phyloP scores from a whole-genome alignment of 2,329 filamentous ascomycete genomes.

The Chaetomium sp. region DNA sequence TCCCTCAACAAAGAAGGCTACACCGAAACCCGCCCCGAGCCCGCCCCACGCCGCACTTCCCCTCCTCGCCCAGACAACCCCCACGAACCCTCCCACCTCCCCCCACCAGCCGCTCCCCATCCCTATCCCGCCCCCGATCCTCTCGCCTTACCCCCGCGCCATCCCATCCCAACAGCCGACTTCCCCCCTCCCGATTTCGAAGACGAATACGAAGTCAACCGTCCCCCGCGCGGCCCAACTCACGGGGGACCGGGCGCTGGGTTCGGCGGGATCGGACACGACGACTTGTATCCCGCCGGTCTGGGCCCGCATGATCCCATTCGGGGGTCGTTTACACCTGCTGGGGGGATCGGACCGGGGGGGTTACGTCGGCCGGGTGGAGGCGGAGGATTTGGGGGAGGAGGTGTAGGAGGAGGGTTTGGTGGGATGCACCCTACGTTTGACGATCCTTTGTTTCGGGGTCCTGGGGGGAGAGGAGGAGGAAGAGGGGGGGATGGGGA shows the following conservation, averaged over 20 bases:
- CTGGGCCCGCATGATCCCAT: conserved; percentile 82
- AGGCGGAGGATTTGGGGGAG: too few relatives aligned
- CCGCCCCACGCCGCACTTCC: conserved; percentile 29
- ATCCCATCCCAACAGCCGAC: conserved; percentile 62
- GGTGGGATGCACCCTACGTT: conserved; percentile 96
- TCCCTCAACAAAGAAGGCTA: conserved; percentile 72
- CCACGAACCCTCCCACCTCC: conserved; percentile 41
- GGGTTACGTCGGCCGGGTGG: conserved; percentile 48
- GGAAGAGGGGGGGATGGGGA: conserved; percentile 30
- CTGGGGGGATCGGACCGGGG: conserved; percentile 27
- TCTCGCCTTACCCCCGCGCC: conserved; percentile 53
- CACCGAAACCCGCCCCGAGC: conserved; percentile 41
- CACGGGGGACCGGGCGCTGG: conserved; percentile 23
- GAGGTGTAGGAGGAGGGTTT: conserved; percentile 38
- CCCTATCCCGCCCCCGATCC: conserved; percentile 55
- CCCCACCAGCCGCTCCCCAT: conserved; percentile 58
- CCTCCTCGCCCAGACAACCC: background rate
- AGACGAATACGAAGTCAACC: conserved; percentile 79
- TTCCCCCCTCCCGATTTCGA: conserved; percentile 88
- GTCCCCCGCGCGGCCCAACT: conserved; percentile 49
- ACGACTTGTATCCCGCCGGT: conserved; percentile 82
- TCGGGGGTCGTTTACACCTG: conserved; percentile 47
- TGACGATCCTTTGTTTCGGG: conserved; percentile 79
- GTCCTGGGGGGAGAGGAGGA: conserved; percentile 38
- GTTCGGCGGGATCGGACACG: conserved; percentile 62